Evolutionary conservation across 441 rosid genomes (phyloP).

Genomic region (Geranium incanum): DNA sequence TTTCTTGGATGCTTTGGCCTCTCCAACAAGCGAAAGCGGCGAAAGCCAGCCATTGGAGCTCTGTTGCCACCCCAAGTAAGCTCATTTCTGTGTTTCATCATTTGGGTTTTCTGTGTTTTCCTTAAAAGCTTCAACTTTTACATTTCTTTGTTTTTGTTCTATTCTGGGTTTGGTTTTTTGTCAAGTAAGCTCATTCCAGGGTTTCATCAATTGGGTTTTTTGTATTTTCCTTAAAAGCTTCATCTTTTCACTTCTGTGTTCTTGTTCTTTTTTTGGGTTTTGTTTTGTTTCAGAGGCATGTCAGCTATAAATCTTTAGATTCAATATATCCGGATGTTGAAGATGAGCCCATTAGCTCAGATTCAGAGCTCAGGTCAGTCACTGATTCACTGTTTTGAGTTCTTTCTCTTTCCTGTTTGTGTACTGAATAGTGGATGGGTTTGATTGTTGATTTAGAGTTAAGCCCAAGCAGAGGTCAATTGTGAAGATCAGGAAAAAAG

Average conservation of each 20-base stretch:
- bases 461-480: constrained; percentile 25
- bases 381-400: not conserved
- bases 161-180: not conserved
- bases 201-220: not conserved
- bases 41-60: constrained; percentile 39
- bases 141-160: not conserved
- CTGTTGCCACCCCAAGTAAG: constrained; percentile 51
- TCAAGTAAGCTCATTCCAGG: constrained; percentile 32
- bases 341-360: constrained; percentile 23
- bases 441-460: constrained; percentile 19
- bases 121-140: not conserved
- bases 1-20: constrained; percentile 68
- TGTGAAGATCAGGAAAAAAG: constrained; percentile 42
- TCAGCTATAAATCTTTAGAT: constrained; percentile 60
- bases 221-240: not conserved
- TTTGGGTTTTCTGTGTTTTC: not conserved
- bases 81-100: not conserved
- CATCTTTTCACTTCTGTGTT: not conserved
- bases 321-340: constrained; percentile 23
- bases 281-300: constrained; percentile 38
- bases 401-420: not conserved
- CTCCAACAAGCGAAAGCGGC: constrained; percentile 47
- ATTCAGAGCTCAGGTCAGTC: constrained; percentile 38
- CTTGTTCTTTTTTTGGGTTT: not conserved
- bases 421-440: not conserved